Evolutionary conservation across 2,329 filamentous ascomycete species (phyloP).

Genomic region (Cladosporium austrohemisphaericum): DNA sequence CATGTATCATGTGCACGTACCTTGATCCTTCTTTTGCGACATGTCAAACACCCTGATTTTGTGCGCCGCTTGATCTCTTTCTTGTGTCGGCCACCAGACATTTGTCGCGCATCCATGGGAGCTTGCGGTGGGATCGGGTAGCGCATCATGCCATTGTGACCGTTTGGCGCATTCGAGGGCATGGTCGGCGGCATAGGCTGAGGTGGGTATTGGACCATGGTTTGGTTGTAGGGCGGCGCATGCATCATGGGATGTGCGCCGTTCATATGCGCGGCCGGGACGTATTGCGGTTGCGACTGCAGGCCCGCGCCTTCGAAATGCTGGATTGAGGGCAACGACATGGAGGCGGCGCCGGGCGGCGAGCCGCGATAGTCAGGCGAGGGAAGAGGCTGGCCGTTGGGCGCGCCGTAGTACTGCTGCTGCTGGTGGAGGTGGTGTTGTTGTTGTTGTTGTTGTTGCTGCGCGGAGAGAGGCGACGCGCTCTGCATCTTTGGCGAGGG

Average conservation of each 20-base stretch:
- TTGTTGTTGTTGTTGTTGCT: conserved; percentile 6
- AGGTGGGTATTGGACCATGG: conserved; percentile 24
- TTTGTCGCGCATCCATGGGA: conserved; percentile 42
- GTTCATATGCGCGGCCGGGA: conserved; percentile 20
- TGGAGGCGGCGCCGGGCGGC: conserved; percentile 13
- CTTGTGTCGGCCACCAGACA: conserved; percentile 62
- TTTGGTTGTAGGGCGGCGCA: conserved; percentile 24
- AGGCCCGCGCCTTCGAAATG: conserved; percentile 23
- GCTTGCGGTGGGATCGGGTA: conserved; percentile 54
- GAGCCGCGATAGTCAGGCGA: conserved; percentile 14
- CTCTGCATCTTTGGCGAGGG: conserved; percentile 12
- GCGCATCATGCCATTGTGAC: conserved; percentile 41
- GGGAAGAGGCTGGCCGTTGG: conserved; percentile 9
- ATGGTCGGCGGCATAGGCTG: conserved; percentile 24
- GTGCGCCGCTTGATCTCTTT: conserved; percentile 74
- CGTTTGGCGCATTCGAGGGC: conserved; percentile 23
- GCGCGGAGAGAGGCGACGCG: conserved; percentile 2
- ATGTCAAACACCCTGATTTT: conserved; percentile 51
- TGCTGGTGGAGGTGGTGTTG: conserved; percentile 1
- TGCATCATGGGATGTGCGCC: conserved; percentile 22
- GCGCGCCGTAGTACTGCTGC: conserved; percentile 9
- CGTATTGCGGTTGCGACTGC: conserved; percentile 25
- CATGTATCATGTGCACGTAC: too few species aligned
- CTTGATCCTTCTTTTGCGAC: conserved; percentile 65
- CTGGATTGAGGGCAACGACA: conserved; percentile 26